Base-by-base conservation (phyloP, 1,139 yeast genomes). In the Saccharomycopsis phalli region DNA sequence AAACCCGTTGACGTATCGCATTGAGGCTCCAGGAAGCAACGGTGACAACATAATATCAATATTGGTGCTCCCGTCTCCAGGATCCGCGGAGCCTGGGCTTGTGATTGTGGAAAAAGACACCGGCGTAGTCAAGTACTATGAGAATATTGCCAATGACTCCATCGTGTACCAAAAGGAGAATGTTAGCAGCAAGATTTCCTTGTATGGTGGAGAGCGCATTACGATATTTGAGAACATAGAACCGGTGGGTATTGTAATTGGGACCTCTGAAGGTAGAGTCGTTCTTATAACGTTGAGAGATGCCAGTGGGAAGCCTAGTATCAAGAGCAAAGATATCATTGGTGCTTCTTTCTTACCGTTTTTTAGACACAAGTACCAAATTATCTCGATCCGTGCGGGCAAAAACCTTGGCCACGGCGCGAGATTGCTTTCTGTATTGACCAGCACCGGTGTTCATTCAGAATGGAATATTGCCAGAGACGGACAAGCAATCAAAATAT, bases 201-300 rank as follows among this genome's bases (percentile, higher is more conserved):
- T 78, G 13, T 53, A 59, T 7, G 67, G 65, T 36, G 70, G 73
- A 22, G 94, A 83, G 53, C 59, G 59, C 37, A 65, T 84, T 20
- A 72, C 76, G 1, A 55, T 68, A 34, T 71, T 80, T 2, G 73
- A 76, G 46, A 74, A 73, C 47, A 68, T 79, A 13, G 88, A 81
- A 49, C 91, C 93, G 0, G 76, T 82, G 2, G 94, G 95, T 1
- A 62, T 86, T 4, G 65, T 80, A 1, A 57, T 82, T 8, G 73
- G 87, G 4, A 84, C 95, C 0, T 74, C 86, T 4, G 66, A 73
- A 51, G 86, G 84, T 30, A 63, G 93, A 47, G 73, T 81, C 36
- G 57, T 81, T 10, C 63, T 82, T 38, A 56, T 84, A 3, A 66
- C 81, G 0, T 63, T 86, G 29, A 69, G 83, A 48, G 94, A 86